A percentile compares a stretch with the other conserved stretches of the same genome.
Evolutionary conservation across 192 early-diverging fungal genomes (phyloP).

Genomic region (Umbelopsis isabellina): DNA sequence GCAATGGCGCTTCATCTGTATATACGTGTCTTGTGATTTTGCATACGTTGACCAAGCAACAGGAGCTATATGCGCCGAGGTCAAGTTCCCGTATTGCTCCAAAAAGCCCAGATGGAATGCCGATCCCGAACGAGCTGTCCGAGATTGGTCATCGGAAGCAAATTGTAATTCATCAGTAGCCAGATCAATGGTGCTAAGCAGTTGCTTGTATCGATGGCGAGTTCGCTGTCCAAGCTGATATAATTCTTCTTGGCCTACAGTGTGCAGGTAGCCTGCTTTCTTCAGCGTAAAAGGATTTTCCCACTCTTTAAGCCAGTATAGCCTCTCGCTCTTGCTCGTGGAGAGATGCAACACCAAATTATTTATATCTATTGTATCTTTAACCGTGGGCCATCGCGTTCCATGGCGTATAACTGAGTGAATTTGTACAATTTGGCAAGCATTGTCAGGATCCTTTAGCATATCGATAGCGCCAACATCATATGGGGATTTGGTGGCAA

Average conservation of each 20-base stretch:
- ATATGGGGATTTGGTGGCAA: constrained; percentile 22
- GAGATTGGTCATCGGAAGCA: background rate
- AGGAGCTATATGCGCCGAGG: background rate
- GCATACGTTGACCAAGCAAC: background rate
- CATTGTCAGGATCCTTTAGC: too few relatives aligned
- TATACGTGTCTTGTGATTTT: constrained; percentile 13
- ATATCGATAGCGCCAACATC: background rate
- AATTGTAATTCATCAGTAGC: constrained; percentile 16
- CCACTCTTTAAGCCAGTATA: constrained; percentile 17
- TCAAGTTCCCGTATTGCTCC: constrained; percentile 14
- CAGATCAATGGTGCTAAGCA: background rate
- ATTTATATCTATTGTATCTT: background rate
- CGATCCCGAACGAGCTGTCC: constrained; percentile 21
- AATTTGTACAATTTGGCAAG: constrained; percentile 9
- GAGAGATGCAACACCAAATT: background rate
- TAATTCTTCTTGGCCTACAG: constrained; percentile 9
- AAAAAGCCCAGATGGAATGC: constrained; percentile 25
- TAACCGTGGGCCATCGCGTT: constrained; percentile 22
- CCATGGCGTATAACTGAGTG: constrained; percentile 23
- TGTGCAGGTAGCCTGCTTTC: background rate
- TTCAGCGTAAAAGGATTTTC: background rate
- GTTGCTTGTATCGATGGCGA: background rate
- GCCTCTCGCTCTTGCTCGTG: background rate
- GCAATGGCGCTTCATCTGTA: constrained; percentile 18
- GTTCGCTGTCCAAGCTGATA: constrained; percentile 19